Conservation (phyloP, 1,284 basidiomycete species). For the Ceratobasidium sp. region DNA sequence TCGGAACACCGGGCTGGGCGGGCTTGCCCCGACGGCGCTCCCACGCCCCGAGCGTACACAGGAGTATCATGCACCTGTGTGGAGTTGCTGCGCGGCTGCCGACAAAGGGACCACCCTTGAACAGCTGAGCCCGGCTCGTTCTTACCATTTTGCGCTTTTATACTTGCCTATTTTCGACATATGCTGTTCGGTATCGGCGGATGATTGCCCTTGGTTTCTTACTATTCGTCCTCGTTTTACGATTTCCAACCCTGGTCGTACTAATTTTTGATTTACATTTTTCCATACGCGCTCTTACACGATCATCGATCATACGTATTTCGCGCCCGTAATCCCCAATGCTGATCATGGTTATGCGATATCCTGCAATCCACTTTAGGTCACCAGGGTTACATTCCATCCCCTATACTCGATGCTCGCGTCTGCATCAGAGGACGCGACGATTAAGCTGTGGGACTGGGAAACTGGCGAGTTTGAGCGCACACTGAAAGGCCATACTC, state of each 20-base stretch:
- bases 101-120: slow-evolving; percentile 21
- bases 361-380: slow-evolving; percentile 42
- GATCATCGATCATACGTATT: slow-evolving; percentile 1
- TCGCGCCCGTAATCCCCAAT: not conserved
- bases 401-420: slow-evolving; percentile 86
- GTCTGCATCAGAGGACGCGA: slow-evolving; percentile 87
- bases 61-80: slow-evolving; percentile 12
- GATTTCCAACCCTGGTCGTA: slow-evolving; percentile 8
- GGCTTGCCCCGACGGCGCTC: slow-evolving; percentile 34
- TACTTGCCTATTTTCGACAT: slow-evolving; percentile 13
- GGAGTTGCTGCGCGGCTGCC: not conserved
- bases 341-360: not conserved
- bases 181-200: slow-evolving; percentile 21
- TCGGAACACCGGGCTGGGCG: slow-evolving; percentile 27
- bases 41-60: not conserved
- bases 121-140: not conserved
- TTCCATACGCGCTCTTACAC: slow-evolving; percentile 20
- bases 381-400: slow-evolving; percentile 87
- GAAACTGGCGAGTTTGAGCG: slow-evolving; percentile 92
- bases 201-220: slow-evolving; percentile 18
- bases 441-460: slow-evolving; percentile 95
- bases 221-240: slow-evolving; percentile 28
- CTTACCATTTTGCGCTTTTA: not conserved
- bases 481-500: slow-evolving; percentile 92
- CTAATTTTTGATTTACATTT: slow-evolving; percentile 30